Evolutionary conservation across 2,329 filamentous ascomycete species (phyloP).

Genomic region (Cladosporium austrohemisphaericum): DNA sequence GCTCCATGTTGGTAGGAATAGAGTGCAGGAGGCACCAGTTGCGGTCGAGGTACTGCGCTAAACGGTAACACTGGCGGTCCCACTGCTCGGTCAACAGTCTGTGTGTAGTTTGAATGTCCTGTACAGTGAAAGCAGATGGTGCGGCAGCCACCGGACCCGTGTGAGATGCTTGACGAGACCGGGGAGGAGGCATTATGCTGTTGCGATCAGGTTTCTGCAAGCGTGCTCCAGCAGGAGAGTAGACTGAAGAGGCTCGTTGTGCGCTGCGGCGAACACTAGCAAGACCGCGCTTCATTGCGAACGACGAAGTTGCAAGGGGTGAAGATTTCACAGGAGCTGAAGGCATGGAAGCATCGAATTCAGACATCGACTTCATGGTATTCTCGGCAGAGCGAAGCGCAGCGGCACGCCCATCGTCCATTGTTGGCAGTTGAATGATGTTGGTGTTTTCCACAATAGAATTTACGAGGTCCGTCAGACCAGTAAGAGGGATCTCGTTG

Average conservation of each 20-base stretch:
- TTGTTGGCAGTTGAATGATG: conserved; percentile 58
- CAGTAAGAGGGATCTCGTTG: conserved; percentile 68
- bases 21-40: conserved; percentile 46
- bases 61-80: conserved; percentile 46
- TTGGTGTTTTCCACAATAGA: conserved; percentile 63
- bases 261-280: conserved; percentile 31
- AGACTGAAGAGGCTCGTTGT: conserved; percentile 26
- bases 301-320: conserved; percentile 11
- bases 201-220: conserved; percentile 6
- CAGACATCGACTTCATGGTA: conserved; percentile 32
- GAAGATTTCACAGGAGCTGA: conserved; percentile 4
- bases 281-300: conserved; percentile 30
- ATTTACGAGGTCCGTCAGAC: conserved; percentile 66
- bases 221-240: conserved; percentile 29
- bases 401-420: conserved; percentile 59
- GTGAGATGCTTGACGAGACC: conserved; percentile 22
- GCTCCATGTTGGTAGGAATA: conserved; percentile 41
- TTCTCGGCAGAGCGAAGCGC: conserved; percentile 50
- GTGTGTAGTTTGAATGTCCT: conserved; percentile 49
- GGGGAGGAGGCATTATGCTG: conserved; percentile 19
- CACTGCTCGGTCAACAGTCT: conserved; percentile 48
- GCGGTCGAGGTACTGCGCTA: conserved; percentile 45
- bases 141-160: conserved; percentile 20
- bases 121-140: conserved; percentile 38
- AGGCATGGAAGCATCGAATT: not conserved